A percentile compares a stretch with the other conserved stretches of the same genome.
Conservation (phyloP, 2,329 filamentous ascomycete genomes). For the Fusarium tanahbumbuense region DNA sequence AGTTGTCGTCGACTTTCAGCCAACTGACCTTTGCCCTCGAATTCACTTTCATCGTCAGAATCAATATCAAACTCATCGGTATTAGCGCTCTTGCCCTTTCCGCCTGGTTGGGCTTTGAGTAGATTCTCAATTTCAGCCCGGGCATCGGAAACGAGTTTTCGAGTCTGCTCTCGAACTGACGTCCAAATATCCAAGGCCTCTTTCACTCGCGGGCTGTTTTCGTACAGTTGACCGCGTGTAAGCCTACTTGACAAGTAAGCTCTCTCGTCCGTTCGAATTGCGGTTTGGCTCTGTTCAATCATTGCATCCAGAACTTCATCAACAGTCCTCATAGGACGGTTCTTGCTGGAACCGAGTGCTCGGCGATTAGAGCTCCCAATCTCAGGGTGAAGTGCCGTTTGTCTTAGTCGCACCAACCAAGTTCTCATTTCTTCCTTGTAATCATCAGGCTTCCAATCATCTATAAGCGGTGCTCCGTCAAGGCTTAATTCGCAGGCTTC, state of each 20-base stretch:
- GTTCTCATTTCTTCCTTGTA: constrained; percentile 78
- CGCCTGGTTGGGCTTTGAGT: constrained; percentile 42
- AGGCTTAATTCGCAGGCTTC: constrained; percentile 73
- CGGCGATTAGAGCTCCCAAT: constrained; percentile 75
- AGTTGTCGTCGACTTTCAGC: constrained; percentile 72
- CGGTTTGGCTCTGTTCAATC: constrained; percentile 84
- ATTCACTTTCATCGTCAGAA: constrained; percentile 52
- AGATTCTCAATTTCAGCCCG: constrained; percentile 70
- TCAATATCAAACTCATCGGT: constrained; percentile 31
- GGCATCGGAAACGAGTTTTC: constrained; percentile 69
- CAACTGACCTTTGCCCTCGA: constrained; percentile 57
- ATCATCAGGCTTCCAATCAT: constrained; percentile 74
- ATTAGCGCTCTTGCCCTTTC: constrained; percentile 9
- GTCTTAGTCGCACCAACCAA: constrained; percentile 82
- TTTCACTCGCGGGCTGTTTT: constrained; percentile 75
- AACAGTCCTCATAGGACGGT: constrained; percentile 80
- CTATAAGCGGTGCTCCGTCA: constrained; percentile 70
- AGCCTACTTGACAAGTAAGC: constrained; percentile 72
- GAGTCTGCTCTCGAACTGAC: constrained; percentile 62
- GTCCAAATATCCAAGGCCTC: constrained; percentile 79
- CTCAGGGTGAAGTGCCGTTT: constrained; percentile 88
- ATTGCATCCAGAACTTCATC: constrained; percentile 89
- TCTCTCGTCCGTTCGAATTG: constrained; percentile 76
- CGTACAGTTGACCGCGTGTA: constrained; percentile 79
- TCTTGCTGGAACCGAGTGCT: constrained; percentile 69